A percentile compares a stretch with the other conserved stretches of the same genome.
phyloP scores from a whole-genome alignment of 495 filamentous ascomycete genomes.

The Penicillium macrosclerotiorum region DNA sequence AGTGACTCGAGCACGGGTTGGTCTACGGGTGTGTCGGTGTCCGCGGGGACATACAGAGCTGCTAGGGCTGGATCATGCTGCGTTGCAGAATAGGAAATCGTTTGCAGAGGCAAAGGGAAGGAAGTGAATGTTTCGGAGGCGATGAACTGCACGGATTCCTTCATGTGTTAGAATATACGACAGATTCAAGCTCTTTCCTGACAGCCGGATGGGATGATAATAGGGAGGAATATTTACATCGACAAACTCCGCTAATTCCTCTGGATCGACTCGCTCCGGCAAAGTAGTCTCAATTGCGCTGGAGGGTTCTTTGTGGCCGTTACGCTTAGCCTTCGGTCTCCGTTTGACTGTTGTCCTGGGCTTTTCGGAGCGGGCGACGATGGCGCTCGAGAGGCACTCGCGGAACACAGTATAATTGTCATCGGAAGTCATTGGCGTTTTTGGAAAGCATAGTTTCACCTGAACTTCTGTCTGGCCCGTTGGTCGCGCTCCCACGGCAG shows the following conservation, averaged over 20 bases:
- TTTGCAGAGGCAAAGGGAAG: conserved; percentile 58
- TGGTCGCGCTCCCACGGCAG: too few relatives aligned
- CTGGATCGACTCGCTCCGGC: conserved; percentile 44
- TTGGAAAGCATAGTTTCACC: too few relatives aligned
- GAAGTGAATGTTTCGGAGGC: conserved; percentile 63
- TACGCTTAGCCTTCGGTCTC: conserved; percentile 37
- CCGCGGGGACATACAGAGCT: conserved; percentile 46
- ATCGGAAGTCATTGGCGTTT: conserved; percentile 28
- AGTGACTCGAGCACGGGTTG: conserved; percentile 39
- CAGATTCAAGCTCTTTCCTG: not conserved
- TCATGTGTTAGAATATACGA: too few relatives aligned
- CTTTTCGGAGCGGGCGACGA: conserved; percentile 54
- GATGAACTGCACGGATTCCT: conserved; percentile 67
- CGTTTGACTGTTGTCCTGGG: conserved; percentile 43
- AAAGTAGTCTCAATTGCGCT: conserved; percentile 5
- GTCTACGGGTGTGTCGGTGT: conserved; percentile 42
- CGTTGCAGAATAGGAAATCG: conserved; percentile 57
- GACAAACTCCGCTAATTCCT: conserved; percentile 73
- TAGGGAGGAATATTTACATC: conserved; percentile 45
- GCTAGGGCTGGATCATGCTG: conserved; percentile 48
- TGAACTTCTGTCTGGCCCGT: too few relatives aligned
- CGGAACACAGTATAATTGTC: conserved; percentile 68
- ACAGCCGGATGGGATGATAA: not conserved
- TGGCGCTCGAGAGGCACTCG: conserved; percentile 59
- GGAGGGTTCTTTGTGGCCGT: conserved; percentile 16